Evolutionary conservation across 2,329 filamentous ascomycete genomes (phyloP).

Genomic region (Albophoma yamanashiensis): DNA sequence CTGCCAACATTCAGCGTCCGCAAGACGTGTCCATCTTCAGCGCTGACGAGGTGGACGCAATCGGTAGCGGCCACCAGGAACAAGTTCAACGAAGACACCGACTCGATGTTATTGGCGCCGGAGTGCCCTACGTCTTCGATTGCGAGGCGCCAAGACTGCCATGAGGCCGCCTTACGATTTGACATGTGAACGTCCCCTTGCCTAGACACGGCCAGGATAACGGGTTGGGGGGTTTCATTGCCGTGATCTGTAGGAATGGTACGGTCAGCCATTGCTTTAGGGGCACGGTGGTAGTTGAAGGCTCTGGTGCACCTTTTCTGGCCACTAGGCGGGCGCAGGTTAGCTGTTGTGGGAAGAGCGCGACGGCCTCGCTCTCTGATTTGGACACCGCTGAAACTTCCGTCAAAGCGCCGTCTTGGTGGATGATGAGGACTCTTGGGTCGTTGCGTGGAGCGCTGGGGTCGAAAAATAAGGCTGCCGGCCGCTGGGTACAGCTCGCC

Average conservation of each 20-base stretch:
- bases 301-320: constrained; percentile 28
- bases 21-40: constrained; percentile 35
- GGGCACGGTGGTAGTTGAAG: neutral
- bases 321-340: constrained; percentile 36
- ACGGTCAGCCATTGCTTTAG: neutral
- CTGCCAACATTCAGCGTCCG: constrained; percentile 50
- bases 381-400: constrained; percentile 38
- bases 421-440: constrained; percentile 48
- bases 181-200: constrained; percentile 40
- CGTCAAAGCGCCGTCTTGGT: constrained; percentile 51
- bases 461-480: constrained; percentile 55
- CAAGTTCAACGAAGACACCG: constrained; percentile 44
- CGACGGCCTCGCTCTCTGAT: constrained; percentile 24
- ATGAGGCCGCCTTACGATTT: constrained; percentile 28
- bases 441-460: constrained; percentile 22
- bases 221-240: constrained; percentile 6
- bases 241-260: constrained; percentile 1
- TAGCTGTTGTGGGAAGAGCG: constrained; percentile 42
- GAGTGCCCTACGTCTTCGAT: constrained; percentile 34
- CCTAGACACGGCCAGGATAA: constrained; percentile 35
- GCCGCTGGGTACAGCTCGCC: constrained; percentile 40
- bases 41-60: constrained; percentile 46
- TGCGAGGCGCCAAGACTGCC: constrained; percentile 37
- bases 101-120: constrained; percentile 42
- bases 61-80: constrained; percentile 49